Base-by-base conservation (phyloP, 2,329 filamentous ascomycete genomes). In the Cladophialophora chaetospira region DNA sequence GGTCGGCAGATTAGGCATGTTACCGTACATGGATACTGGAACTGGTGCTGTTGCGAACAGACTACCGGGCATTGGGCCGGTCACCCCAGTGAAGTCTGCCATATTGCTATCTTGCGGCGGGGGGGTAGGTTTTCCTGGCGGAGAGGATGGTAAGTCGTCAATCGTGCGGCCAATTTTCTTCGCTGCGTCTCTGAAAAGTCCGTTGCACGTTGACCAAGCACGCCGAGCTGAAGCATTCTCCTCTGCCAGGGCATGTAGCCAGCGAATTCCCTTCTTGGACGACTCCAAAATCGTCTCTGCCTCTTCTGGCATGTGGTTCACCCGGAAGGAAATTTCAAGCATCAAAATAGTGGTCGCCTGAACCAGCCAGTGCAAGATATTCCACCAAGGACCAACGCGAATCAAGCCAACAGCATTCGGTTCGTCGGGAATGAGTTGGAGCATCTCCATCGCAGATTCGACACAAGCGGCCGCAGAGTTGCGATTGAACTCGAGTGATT, bases 281-380 rank as follows among this genome's bases (percentile, higher is more conserved):
- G 70, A 58, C 1, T 59, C 44, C 4, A 78, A 57, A n/a, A 74
- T 71, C 6, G 64, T 63, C 4, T 64, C 63, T 44, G 75, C 74
- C 25, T 72, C 68, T 10, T 72, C 67, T 4, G 75, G 75, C 63
- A 72, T 71, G 60, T 77, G 75, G n/a, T 76, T 70, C 43, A 66
- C 69, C 19, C 72, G 71, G 46, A 77, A 77, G 10, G 75, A 73
- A 4, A 78, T 65, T 62, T 78, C 75, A n/a, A 77, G 71, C 46
- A 77, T 71, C 25, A 78, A 67, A 15, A 78, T 71, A 2, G 73
- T 76, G 2, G 69, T 66, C 2, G 74, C 68, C 63, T 77, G 76
- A 68, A 77, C 76, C 15, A 78, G 65, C 48, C 72, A 75, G 55
- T 77, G 75, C 35, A 77, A 66, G 23, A 76, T 69, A 59, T 70